These are phyloP conservation scores for Bipolaris sorokiniana DNA, from an alignment of 2,329 filamentous ascomycete species.

Conservation along the genomic window DNA sequence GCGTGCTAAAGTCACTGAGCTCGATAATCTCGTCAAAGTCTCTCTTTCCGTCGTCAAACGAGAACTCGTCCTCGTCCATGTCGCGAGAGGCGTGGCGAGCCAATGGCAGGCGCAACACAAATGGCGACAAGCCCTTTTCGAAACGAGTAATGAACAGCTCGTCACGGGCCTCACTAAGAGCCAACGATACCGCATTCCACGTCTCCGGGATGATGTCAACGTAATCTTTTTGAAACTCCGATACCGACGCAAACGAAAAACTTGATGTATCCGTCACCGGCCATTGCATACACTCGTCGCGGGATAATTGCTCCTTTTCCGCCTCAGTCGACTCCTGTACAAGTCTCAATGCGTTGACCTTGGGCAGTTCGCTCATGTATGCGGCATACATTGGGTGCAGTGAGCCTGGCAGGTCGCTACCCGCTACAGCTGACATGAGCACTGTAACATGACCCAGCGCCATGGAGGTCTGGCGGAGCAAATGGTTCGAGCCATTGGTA, in stretches of 20 bases:
- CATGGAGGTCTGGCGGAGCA: conserved; percentile 60
- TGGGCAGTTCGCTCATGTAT: conserved; percentile 63
- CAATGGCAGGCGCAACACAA: conserved; percentile 85
- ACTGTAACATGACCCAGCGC: conserved; percentile 48
- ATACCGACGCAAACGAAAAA: conserved; percentile 47
- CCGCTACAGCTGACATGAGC: conserved; percentile 48
- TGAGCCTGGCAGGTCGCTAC: conserved; percentile 36
- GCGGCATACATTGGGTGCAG: conserved; percentile 51
- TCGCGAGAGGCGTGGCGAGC: conserved; percentile 82
- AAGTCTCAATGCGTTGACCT: conserved; percentile 71
- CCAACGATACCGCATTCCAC: conserved; percentile 88
- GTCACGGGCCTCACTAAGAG: conserved; percentile 78
- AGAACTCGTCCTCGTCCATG: conserved; percentile 79
- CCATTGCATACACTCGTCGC: conserved; percentile 50
- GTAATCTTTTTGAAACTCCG: conserved; percentile 76
- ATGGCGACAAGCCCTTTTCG: conserved; percentile 74
- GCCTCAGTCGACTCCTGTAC: conserved; percentile 63
- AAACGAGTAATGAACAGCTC: conserved; percentile 92
- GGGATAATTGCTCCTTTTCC: conserved; percentile 53
- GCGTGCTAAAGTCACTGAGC: conserved; percentile 82
- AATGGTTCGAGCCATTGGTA: conserved; percentile 60
- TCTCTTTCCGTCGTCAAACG: conserved; percentile 77
- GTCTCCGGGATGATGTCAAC: conserved; percentile 80
- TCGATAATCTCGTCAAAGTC: conserved; percentile 85
- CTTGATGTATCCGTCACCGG: conserved; percentile 43